Evolutionary conservation across 768 basidiomycete species (phyloP).

Genomic region (Lactifluus subvellereus): DNA sequence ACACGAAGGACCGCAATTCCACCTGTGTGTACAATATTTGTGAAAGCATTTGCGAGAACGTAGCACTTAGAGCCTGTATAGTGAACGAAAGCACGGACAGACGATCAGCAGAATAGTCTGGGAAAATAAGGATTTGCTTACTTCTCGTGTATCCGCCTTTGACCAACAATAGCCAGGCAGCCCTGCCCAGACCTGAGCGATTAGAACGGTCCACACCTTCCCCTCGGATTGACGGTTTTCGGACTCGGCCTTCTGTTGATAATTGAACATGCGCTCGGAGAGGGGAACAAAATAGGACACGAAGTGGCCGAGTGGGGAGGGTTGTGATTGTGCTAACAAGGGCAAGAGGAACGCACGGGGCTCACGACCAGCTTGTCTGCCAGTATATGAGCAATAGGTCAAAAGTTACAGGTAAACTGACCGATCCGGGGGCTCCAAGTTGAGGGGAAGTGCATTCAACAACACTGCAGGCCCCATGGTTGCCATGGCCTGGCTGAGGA

Average conservation of each 20-base stretch:
- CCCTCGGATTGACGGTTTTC: conserved; percentile 75
- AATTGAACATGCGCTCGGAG: conserved; percentile 87
- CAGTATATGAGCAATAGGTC: neutral
- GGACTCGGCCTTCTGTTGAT: conserved; percentile 73
- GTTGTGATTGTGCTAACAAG: conserved; percentile 72
- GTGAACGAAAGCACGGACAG: neutral
- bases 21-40: conserved; percentile 90
- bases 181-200: conserved; percentile 91
- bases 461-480: conserved; percentile 81
- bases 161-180: conserved; percentile 87
- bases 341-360: conserved; percentile 92
- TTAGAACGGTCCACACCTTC: conserved; percentile 92
- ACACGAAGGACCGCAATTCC: conserved; percentile 71
- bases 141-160: conserved; percentile 67
- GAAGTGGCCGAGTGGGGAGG: conserved; percentile 80
- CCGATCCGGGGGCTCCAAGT: conserved; percentile 77
- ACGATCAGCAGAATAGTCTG: neutral
- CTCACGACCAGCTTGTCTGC: conserved; percentile 63
- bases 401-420: conserved; percentile 35
- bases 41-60: conserved; percentile 85
- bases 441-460: conserved; percentile 70
- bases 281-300: conserved; percentile 87
- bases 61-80: conserved; percentile 60
- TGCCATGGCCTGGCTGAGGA: conserved; percentile 75
- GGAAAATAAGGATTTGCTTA: conserved; percentile 29